Evolutionary conservation across 306 rosid species (phyloP).

Genomic region (Fragaria iinumae): DNA sequence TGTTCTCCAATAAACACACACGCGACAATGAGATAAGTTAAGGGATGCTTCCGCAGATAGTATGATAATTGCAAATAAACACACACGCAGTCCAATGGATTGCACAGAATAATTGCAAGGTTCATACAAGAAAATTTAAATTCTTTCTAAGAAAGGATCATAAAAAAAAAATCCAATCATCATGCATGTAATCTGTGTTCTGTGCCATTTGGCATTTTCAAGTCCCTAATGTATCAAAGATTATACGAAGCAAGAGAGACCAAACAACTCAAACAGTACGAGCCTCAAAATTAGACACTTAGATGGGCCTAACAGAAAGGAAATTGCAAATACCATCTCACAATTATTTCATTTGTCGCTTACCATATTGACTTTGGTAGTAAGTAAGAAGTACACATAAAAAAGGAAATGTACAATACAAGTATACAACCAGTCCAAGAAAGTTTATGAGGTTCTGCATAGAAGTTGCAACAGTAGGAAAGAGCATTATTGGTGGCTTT

Average conservation of each 20-base stretch:
- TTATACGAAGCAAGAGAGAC: not conserved
- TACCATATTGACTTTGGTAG: not conserved
- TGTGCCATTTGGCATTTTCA: not conserved
- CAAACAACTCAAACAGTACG: not conserved
- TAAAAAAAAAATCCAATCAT: not conserved
- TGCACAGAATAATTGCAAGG: not conserved
- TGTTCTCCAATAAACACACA: slow-evolving; percentile 1
- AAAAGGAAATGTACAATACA: not conserved
- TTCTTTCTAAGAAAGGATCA: not conserved
- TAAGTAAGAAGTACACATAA: not conserved
- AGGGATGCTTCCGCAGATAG: not conserved
- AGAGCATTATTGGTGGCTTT: not conserved
- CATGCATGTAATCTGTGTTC: not conserved
- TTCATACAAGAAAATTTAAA: not conserved
- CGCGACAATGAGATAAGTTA: slow-evolving; percentile 2
- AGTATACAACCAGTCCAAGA: not conserved
- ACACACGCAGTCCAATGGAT: not conserved
- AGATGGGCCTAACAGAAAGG: not conserved
- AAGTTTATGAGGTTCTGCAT: not conserved
- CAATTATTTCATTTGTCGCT: not conserved
- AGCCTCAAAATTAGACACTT: not conserved
- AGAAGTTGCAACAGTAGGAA: not conserved
- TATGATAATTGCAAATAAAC: not conserved
- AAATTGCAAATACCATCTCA: not conserved
- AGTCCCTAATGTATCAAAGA: not conserved